These are phyloP conservation scores for Saturnispora ahearnii DNA, from an alignment of 805 yeast species.

Conservation along the genomic window DNA sequence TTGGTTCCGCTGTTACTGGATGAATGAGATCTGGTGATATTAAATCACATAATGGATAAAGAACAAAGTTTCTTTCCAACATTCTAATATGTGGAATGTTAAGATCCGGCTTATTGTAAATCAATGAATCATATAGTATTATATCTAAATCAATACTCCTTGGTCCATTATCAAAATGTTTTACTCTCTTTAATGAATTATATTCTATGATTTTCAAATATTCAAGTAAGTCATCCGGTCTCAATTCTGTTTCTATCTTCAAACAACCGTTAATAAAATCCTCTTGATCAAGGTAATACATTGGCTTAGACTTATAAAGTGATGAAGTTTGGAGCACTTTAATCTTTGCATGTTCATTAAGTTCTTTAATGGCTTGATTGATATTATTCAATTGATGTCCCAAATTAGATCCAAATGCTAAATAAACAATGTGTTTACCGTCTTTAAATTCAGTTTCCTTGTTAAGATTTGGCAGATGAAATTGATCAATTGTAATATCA, in stretches of 20 bases:
- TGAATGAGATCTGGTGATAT: constrained; percentile 58
- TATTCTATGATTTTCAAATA: constrained; percentile 73
- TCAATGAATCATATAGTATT: constrained; percentile 53
- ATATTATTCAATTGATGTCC: constrained; percentile 68
- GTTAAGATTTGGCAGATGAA: constrained; percentile 25
- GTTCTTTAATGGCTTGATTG: constrained; percentile 39
- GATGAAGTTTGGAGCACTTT: constrained; percentile 58
- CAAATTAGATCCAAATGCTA: constrained; percentile 86
- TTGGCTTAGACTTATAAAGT: constrained; percentile 81
- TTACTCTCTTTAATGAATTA: constrained; percentile 56
- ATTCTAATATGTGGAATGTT: constrained; percentile 80
- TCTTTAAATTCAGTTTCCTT: constrained; percentile 12
- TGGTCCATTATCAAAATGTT: constrained; percentile 84
- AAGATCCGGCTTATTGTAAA: constrained; percentile 49
- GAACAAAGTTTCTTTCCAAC: constrained; percentile 84
- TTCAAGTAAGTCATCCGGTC: constrained; percentile 56
- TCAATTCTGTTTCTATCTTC: constrained; percentile 48
- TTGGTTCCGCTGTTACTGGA: constrained; percentile 82
- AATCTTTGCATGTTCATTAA: constrained; percentile 31
- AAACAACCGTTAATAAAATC: constrained; percentile 80
- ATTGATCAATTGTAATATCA: constrained; percentile 15
- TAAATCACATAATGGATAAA: constrained; percentile 81
- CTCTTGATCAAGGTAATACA: constrained; percentile 77
- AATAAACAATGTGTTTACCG: constrained; percentile 44
- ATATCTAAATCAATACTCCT: constrained; percentile 87